Conservation (phyloP, 2,329 filamentous ascomycete species). For the Venturia asperata region DNA sequence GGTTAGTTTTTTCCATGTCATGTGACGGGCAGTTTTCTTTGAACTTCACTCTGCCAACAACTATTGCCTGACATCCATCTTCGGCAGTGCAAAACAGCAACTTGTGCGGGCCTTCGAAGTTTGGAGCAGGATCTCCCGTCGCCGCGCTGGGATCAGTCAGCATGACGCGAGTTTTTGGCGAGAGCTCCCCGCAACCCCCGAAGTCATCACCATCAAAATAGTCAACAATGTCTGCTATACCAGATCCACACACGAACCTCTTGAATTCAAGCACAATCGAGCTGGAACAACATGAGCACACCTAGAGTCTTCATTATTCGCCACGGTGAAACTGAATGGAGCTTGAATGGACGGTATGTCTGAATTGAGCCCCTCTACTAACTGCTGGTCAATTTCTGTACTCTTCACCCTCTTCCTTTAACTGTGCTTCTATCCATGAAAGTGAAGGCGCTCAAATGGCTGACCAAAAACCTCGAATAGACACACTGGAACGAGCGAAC, state of each 20-base stretch:
- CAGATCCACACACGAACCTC: neutral
- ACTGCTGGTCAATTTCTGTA: neutral
- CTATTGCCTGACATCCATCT: too few relatives aligned
- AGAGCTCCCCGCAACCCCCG: neutral
- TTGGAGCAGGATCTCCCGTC: neutral
- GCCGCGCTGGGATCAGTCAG: neutral
- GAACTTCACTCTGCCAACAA: neutral
- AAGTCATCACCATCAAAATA: neutral
- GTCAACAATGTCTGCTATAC: neutral
- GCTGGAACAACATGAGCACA: constrained; percentile 24
- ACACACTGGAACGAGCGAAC: constrained; percentile 80
- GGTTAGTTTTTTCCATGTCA: neutral
- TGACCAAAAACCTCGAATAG: constrained; percentile 29
- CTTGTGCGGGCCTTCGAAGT: too few relatives aligned
- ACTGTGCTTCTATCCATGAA: neutral
- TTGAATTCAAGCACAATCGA: neutral
- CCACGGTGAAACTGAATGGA: constrained; percentile 96
- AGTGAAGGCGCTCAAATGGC: neutral
- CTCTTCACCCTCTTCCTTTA: neutral
- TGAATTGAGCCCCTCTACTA: neutral
- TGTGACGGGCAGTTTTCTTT: neutral
- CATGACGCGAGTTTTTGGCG: neutral
- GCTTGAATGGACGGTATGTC: constrained; percentile 56
- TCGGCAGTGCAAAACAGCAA: too few relatives aligned
- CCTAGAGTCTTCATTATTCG: constrained; percentile 53